phyloP scores from a whole-genome alignment of 352 stramenopile species.

The Globisporangium iwayamae region DNA sequence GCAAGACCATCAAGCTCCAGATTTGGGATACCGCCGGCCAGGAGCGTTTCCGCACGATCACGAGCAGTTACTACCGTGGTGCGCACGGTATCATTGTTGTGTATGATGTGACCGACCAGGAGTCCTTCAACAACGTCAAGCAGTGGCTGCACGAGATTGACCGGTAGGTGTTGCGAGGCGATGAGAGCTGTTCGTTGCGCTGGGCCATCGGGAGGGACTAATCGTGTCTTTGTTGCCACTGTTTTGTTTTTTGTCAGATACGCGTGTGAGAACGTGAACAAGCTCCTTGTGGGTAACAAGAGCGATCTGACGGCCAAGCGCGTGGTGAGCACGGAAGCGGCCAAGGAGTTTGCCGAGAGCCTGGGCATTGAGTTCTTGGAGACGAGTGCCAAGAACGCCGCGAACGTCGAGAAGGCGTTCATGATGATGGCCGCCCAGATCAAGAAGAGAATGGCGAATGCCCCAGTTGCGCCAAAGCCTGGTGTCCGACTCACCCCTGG shows the following conservation, averaged over 20 bases:
- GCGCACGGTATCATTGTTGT: slow-evolving; percentile 99
- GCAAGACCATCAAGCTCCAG: slow-evolving; percentile 99
- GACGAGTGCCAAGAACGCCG: slow-evolving; percentile 86
- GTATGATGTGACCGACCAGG: slow-evolving; percentile 98
- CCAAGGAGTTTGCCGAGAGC: slow-evolving; percentile 89
- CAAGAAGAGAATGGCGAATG: slow-evolving; percentile 90
- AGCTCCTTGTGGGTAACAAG: slow-evolving; percentile 99
- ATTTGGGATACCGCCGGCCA: slow-evolving; percentile 99
- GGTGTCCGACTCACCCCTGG: slow-evolving; percentile 61
- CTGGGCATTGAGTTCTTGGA: slow-evolving; percentile 87
- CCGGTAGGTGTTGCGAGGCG: slow-evolving; percentile 30
- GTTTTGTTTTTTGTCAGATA: slow-evolving; percentile 64
- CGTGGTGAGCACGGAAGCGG: slow-evolving; percentile 92
- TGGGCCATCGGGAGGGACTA: background rate
- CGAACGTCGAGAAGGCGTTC: slow-evolving; percentile 90
- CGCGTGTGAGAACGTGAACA: slow-evolving; percentile 95
- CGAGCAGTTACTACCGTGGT: slow-evolving; percentile 98
- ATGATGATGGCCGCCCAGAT: slow-evolving; percentile 93
- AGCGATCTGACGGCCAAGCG: slow-evolving; percentile 93
- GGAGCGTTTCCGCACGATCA: slow-evolving; percentile 99
- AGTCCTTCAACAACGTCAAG: slow-evolving; percentile 98
- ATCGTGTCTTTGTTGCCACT: background rate
- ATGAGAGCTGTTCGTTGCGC: background rate
- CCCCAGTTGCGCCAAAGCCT: slow-evolving; percentile 64
- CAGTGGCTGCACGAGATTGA: slow-evolving; percentile 96